Percentiles rank a stretch among this genome's conserved stretches.
These are phyloP conservation scores for Penicillium aurantiogriseum DNA, from an alignment of 2,329 filamentous ascomycete species.

Conservation along the genomic window DNA sequence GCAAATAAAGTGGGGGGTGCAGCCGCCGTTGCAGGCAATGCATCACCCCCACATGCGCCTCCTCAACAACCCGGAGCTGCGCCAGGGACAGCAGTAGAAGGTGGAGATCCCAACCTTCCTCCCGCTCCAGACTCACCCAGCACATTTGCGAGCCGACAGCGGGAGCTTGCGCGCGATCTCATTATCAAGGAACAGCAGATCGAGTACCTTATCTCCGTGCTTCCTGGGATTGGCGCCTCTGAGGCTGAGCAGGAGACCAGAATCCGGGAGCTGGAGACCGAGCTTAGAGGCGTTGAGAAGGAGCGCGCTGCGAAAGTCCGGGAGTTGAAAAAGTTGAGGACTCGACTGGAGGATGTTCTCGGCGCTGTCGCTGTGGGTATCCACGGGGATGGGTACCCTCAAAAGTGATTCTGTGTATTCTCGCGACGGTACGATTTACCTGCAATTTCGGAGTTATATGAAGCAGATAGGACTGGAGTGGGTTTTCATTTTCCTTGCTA, in stretches of 20 bases:
- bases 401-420: background rate
- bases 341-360: conserved; percentile 44
- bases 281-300: conserved; percentile 46
- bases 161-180: conserved; percentile 49
- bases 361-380: conserved; percentile 40
- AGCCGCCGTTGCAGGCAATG: conserved; percentile 15
- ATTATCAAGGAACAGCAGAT: conserved; percentile 53
- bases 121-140: conserved; percentile 43
- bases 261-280: conserved; percentile 44
- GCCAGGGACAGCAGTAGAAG: conserved; percentile 15
- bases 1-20: conserved; percentile 16
- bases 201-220: conserved; percentile 47
- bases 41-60: conserved; percentile 25
- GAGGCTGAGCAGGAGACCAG: conserved; percentile 46
- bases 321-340: conserved; percentile 44
- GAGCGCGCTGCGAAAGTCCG: conserved; percentile 42
- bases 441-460: background rate
- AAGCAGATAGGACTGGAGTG: background rate
- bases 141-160: conserved; percentile 45
- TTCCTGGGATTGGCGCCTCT: conserved; percentile 47
- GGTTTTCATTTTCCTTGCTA: background rate
- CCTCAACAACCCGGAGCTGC: conserved; percentile 20
- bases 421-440: background rate
- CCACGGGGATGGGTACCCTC: conserved; percentile 27
- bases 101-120: conserved; percentile 31